Evolutionary conservation across 192 early-diverging fungal genomes (phyloP), one percentile per base, ranked within the genome.

Genomic region (Coemansia sp.): DNA sequence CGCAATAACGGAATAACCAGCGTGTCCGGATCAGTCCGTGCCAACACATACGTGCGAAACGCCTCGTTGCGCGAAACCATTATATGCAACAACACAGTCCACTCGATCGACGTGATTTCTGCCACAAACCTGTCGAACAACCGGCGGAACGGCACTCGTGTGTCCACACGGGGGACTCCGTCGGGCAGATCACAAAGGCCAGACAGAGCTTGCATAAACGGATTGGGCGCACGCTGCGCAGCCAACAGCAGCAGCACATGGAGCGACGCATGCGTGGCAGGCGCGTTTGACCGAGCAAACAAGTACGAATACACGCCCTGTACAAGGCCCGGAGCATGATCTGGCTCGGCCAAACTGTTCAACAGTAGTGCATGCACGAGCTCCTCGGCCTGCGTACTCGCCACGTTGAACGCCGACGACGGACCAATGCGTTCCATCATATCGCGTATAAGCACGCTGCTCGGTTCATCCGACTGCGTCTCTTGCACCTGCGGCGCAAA

Each of bases 261-360:
- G n/a, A 76, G 57, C 25, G 74, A 71, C n/a, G 57, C 59, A 44
- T 82, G 79, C 57, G 20, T 42, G 38, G 68, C 68, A 0, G 70
- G 37, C 5, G 46, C 37, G 12, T 61, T 58, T 12, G 28, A 25
- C 1, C 79, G 69, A 20, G 74, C 68, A 34, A 82, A 82, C 60
- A 82, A 46, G 22, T 69, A 82, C 57, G 69, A 60, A 50, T 82
- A 82, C n/a, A 74, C 74, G 55, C 74, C 76, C 17, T 57, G 54
- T 3, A 82, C 68, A 36, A 82, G 51, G 1, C 79, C 74, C 22
- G 66, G 69, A 2, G 78, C 57, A 2, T 62, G 51, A 3, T 56
- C 23, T 12, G 73, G 66, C 19, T 69, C 54, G 20, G 71, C 69
- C 5, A 68, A 40, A 14, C 64, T 69, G 12, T 64, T 64, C 14